These are phyloP conservation scores for Apiospora saccharicola DNA, from an alignment of 2,329 filamentous ascomycete genomes.

Conservation along the genomic window DNA sequence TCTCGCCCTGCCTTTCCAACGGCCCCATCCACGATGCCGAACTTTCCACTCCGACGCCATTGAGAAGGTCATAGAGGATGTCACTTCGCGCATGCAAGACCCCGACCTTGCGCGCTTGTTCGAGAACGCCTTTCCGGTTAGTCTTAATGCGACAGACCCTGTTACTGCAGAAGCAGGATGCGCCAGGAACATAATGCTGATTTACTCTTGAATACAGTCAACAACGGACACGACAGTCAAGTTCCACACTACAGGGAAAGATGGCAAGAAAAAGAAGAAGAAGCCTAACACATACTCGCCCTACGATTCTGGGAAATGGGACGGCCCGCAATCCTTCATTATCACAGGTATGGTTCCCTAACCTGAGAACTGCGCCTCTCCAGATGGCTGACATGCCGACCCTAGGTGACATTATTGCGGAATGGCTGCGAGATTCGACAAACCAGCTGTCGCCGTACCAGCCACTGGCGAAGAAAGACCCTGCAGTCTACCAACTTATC, in stretches of 20 bases:
- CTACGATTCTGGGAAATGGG: conserved; percentile 71
- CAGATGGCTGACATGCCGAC: conserved; percentile 19
- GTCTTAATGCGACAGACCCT: conserved; percentile 26
- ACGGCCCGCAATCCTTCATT: conserved; percentile 88
- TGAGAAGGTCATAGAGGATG: conserved; percentile 84
- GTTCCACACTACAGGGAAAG: conserved; percentile 80
- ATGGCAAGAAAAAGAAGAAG: conserved; percentile 46
- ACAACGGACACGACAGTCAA: conserved; percentile 89
- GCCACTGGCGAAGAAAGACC: conserved; percentile 80
- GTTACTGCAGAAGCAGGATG: neutral
- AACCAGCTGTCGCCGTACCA: conserved; percentile 96
- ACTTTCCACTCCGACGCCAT: conserved; percentile 89
- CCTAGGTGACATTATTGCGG: conserved; percentile 79
- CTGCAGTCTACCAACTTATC: conserved; percentile 79
- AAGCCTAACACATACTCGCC: neutral
- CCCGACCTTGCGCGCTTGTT: conserved; percentile 91
- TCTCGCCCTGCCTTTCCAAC: conserved; percentile 82
- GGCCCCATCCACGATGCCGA: conserved; percentile 81
- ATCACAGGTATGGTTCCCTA: conserved; percentile 69
- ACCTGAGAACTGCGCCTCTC: neutral
- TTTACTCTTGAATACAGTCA: conserved; percentile 53
- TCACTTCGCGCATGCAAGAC: conserved; percentile 81
- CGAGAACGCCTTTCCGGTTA: conserved; percentile 84
- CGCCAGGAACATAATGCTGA: neutral
- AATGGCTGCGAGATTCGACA: conserved; percentile 91